Conservation (phyloP, 2,329 filamentous ascomycete genomes). For the Clathrospora elynae region DNA sequence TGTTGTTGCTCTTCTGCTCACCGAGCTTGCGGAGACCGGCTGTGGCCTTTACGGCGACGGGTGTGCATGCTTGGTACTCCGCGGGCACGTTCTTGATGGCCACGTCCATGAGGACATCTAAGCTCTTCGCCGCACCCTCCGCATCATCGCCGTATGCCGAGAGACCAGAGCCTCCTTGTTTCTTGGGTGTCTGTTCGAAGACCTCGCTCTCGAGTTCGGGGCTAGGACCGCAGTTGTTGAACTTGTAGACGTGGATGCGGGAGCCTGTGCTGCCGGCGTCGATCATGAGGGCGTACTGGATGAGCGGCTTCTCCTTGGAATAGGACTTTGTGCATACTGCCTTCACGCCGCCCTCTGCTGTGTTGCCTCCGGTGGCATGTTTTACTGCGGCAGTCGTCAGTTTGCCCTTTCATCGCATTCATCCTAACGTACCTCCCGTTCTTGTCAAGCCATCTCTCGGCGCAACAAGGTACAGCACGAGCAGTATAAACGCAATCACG, state of each 20-base stretch:
- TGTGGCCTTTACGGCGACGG: conserved; percentile 96
- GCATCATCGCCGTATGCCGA: conserved; percentile 88
- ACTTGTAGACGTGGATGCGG: conserved; percentile 97
- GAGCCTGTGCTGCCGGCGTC: conserved; percentile 98
- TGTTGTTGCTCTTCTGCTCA: conserved; percentile 76
- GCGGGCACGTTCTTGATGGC: conserved; percentile 85
- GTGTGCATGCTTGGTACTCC: conserved; percentile 86
- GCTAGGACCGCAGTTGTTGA: conserved; percentile 97
- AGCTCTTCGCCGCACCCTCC: conserved; percentile 82
- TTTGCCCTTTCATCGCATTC: not conserved
- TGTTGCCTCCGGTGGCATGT: conserved; percentile 47
- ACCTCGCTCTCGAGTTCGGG: conserved; percentile 91
- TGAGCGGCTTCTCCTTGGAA: conserved; percentile 86
- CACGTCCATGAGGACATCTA: conserved; percentile 85
- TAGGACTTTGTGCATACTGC: conserved; percentile 80
- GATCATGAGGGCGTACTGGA: conserved; percentile 98
- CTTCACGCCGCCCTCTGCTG: conserved; percentile 63
- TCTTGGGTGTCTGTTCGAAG: conserved; percentile 92
- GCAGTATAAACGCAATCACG: conserved; percentile 62
- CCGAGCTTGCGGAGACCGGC: conserved; percentile 90
- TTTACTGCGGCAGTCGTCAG: conserved; percentile 18
- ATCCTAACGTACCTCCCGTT: conserved; percentile 25
- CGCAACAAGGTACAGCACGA: conserved; percentile 63
- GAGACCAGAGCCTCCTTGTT: conserved; percentile 75
- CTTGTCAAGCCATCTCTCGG: conserved; percentile 46